Percentiles rank a stretch among this genome's conserved stretches.
Evolutionary conservation across 2,329 filamentous ascomycete species (phyloP).

Genomic region (Sporothrix pseudoabietina): DNA sequence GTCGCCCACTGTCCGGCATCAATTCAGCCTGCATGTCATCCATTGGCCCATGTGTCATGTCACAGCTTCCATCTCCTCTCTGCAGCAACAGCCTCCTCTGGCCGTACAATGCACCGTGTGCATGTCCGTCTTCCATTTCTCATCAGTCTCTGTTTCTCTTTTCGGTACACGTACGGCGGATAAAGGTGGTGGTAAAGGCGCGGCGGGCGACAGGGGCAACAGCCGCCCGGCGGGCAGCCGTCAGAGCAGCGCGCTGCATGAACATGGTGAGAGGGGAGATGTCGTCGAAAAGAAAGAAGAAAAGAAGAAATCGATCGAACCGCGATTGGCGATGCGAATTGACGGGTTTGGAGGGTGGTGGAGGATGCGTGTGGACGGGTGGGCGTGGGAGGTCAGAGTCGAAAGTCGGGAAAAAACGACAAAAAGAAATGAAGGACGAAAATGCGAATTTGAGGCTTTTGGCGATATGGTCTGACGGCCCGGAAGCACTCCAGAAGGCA

Average conservation of each 20-base stretch:
- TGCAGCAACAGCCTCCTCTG: not conserved
- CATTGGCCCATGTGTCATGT: not conserved
- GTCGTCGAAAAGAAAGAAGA: not conserved
- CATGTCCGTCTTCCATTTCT: not conserved
- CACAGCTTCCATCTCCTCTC: not conserved
- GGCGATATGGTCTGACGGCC: constrained; percentile 36
- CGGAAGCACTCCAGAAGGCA: constrained; percentile 21
- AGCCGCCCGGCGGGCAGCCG: constrained; percentile 62
- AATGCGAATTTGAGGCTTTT: constrained; percentile 33
- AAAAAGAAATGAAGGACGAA: constrained; percentile 23
- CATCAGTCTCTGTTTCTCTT: not conserved
- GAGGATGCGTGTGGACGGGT: constrained; percentile 18
- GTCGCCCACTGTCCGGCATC: not conserved
- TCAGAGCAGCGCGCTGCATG: constrained; percentile 63
- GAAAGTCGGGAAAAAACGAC: no score
- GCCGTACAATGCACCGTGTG: not conserved
- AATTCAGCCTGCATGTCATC: not conserved
- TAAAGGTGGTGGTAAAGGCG: constrained; percentile 61
- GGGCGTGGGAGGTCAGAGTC: constrained; percentile 5
- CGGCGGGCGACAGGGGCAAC: constrained; percentile 57
- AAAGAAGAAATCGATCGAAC: not conserved
- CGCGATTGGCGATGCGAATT: constrained; percentile 39
- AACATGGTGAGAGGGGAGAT: constrained; percentile 53
- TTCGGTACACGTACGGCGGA: constrained; percentile 57
- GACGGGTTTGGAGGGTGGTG: constrained; percentile 25